These are phyloP conservation scores for Microdochium nivale DNA, from an alignment of 2,329 filamentous ascomycete species.

Conservation along the genomic window DNA sequence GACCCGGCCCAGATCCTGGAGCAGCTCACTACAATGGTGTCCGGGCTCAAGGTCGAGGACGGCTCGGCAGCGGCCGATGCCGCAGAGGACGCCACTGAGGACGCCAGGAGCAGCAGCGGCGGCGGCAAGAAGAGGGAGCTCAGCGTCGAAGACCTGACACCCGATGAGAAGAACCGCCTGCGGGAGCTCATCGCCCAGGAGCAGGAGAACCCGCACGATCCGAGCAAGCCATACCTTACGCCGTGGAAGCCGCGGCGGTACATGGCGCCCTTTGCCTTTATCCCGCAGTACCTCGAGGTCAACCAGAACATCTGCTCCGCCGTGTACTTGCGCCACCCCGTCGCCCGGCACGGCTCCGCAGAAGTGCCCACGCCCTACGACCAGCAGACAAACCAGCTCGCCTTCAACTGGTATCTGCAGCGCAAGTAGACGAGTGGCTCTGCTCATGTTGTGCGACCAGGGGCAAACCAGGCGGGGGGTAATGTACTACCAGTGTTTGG, in stretches of 20 bases:
- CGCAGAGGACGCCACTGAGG: conserved; percentile 14
- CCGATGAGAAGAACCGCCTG: conserved; percentile 45
- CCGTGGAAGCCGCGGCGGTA: conserved; percentile 83
- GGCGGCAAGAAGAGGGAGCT: background rate
- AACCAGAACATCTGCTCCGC: conserved; percentile 96
- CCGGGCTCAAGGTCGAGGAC: conserved; percentile 31
- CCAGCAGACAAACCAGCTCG: conserved; percentile 63
- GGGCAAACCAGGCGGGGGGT: background rate
- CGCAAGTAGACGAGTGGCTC: conserved; percentile 48
- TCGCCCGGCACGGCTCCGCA: conserved; percentile 70
- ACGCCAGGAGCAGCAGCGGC: conserved; percentile 1
- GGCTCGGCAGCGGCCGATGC: conserved; percentile 9
- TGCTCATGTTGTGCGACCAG: background rate
- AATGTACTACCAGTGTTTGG: background rate
- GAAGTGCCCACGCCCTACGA: conserved; percentile 82
- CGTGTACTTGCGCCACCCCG: conserved; percentile 89
- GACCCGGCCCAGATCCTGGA: conserved; percentile 37
- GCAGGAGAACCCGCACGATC: conserved; percentile 68
- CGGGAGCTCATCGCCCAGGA: conserved; percentile 51
- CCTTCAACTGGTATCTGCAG: conserved; percentile 90
- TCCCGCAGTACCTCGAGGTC: conserved; percentile 91
- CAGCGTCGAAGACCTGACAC: conserved; percentile 33
- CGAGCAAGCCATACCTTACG: conserved; percentile 74
- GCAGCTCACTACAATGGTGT: conserved; percentile 43
- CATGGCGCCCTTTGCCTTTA: conserved; percentile 90